Evolutionary conservation across 306 rosid species (phyloP).

Genomic region (Hippophae tibetana): DNA sequence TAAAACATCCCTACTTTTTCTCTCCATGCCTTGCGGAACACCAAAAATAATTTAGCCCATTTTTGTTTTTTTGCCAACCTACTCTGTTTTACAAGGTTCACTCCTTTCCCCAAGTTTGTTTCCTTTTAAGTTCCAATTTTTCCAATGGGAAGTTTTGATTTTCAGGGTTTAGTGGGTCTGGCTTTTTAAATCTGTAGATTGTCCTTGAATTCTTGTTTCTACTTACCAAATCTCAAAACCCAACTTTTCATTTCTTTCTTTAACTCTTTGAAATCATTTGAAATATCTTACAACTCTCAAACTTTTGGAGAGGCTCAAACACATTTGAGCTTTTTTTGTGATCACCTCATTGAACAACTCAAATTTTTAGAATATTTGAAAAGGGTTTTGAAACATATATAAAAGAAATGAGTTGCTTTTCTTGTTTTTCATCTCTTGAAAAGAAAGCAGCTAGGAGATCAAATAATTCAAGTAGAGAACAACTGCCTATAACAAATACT

Average conservation of each 20-base stretch:
- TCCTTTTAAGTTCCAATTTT: background rate
- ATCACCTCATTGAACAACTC: background rate
- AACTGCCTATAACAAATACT: conserved; percentile 11
- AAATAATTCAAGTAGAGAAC: conserved; percentile 21
- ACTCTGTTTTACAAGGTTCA: background rate
- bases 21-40: conserved; percentile 32
- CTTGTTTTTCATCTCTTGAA: conserved; percentile 58
- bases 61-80: conserved; percentile 13
- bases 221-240: background rate
- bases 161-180: background rate
- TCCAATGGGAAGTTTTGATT: too few relatives aligned
- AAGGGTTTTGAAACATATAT: background rate
- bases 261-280: too few relatives aligned
- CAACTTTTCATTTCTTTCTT: too few relatives aligned
- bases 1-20: conserved; percentile 4
- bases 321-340: background rate
- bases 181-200: background rate
- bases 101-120: background rate
- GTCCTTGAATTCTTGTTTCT: background rate
- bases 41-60: conserved; percentile 21
- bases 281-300: too few relatives aligned
- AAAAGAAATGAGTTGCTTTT: conserved; percentile 65
- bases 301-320: background rate
- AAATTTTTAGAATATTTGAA: background rate
- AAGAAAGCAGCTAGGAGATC: conserved; percentile 37